These are phyloP conservation scores for Biscogniauxia mediterranea DNA, from an alignment of 2,329 filamentous ascomycete genomes.

Conservation along the genomic window DNA sequence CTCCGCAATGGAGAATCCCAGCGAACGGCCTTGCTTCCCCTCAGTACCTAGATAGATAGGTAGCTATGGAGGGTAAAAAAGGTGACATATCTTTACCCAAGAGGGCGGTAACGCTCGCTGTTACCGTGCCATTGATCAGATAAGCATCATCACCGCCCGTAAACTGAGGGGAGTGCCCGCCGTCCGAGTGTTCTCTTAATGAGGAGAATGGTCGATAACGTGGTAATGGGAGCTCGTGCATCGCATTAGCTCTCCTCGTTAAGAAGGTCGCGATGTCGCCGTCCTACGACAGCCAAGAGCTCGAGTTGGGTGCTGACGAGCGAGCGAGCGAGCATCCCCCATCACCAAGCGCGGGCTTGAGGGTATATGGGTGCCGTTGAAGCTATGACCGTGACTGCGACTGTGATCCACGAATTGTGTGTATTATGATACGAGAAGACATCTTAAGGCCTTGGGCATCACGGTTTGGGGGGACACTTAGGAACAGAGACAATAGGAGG, in stretches of 20 bases:
- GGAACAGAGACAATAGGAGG: not conserved
- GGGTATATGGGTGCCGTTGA: not conserved
- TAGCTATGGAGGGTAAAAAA: slow-evolving; percentile 1
- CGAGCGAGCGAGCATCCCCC: not conserved
- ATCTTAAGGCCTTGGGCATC: not conserved
- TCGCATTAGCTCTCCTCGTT: not conserved
- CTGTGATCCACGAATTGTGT: not conserved
- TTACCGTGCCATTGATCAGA: slow-evolving; percentile 15
- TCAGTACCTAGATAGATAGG: not conserved
- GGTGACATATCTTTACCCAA: slow-evolving; percentile 21
- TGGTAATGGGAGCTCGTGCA: not conserved
- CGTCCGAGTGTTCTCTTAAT: not conserved
- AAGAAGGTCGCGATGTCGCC: not conserved
- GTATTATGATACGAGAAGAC: not conserved
- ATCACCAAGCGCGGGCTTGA: not conserved
- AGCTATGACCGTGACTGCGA: slow-evolving; percentile 1
- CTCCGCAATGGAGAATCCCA: not conserved
- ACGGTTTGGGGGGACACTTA: not conserved
- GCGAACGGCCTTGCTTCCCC: not conserved
- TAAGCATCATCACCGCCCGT: slow-evolving; percentile 6
- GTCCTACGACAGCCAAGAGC: not conserved
- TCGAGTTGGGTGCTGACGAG: not conserved
- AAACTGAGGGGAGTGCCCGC: slow-evolving; percentile 15
- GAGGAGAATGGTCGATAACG: not conserved
- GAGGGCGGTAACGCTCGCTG: slow-evolving; percentile 9